Evolutionary conservation across 495 filamentous ascomycete species (phyloP), one percentile per base, ranked within the genome.

Genomic region (Tuber brumale): DNA sequence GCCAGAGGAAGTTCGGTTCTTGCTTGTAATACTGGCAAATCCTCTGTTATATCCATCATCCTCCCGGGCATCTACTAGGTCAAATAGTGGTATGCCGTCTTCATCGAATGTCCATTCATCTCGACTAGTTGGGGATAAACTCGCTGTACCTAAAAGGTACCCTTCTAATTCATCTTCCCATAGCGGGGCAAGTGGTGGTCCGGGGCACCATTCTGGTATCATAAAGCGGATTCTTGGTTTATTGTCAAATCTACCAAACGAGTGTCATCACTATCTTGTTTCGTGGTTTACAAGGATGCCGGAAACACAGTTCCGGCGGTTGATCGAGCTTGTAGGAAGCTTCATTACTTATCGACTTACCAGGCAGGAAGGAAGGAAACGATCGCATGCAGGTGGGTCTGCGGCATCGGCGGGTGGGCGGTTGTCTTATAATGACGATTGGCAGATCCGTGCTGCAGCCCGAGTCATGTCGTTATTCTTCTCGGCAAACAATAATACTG

Each of bases 201-300:
- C 89, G 69, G 88, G 88, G 31, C 86, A 89, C 71, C 91, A 95
- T 79, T 92, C 92, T n/a, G 91, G 91, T 23, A 92, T 97, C 75
- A 88, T 95, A 81, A 97, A 97, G 82, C 88, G 94, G 70, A 91
- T 97, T 71, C 81, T 97, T 37, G 94, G 94, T 10, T 84, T 97
- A 42, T 76, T 97, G 69, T 90, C 93, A 4, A 93, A 96, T 83
- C 84, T 92, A 21, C 87, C 93, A 0, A 89, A 88, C 80, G 88
- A 91, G 66, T 94, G 92, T 80, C 94, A 97, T 81, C 91, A 91
- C 73, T 90, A 92, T 77, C 84, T 97, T n/a, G 88, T 95, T n/a
- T 89, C 88, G 23, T 97, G 93, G 94, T 90, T 97, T 77, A 89
- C 92, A 48, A 88, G 91, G 70, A 91, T 91, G 76, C 88, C 93